A percentile compares a stretch with the other conserved stretches of the same genome.
These are phyloP conservation scores for Carex myosuroides DNA, from an alignment of 176 grass and related monocot genomes.

Conservation along the genomic window DNA sequence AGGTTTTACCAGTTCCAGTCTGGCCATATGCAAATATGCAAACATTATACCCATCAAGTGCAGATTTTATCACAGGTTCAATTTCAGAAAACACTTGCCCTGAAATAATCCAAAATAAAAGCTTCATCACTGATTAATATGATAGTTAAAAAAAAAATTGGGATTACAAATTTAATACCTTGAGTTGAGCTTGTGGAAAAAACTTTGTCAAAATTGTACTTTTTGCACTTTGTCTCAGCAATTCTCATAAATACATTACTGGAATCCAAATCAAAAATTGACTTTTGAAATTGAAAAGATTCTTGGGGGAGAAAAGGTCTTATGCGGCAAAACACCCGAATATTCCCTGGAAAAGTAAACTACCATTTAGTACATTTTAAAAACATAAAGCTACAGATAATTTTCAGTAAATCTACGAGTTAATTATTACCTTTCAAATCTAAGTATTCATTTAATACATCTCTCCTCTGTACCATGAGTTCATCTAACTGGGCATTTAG, in stretches of 20 bases:
- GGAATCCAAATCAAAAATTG: slow-evolving; percentile 50
- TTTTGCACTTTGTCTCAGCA: slow-evolving; percentile 71
- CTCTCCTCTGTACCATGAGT: slow-evolving; percentile 54
- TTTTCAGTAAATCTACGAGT: slow-evolving; percentile 2
- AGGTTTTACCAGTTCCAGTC: slow-evolving; percentile 96
- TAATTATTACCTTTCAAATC: slow-evolving; percentile 85
- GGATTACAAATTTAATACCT: slow-evolving; percentile 52
- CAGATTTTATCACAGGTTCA: slow-evolving; percentile 89
- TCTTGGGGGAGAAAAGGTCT: slow-evolving; percentile 61
- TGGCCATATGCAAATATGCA: slow-evolving; percentile 98
- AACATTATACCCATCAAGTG: slow-evolving; percentile 89
- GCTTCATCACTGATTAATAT: slow-evolving; percentile 20
- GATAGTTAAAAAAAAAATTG: background rate
- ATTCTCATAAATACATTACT: slow-evolving; percentile 59
- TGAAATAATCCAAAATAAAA: slow-evolving; percentile 29
- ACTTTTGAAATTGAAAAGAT: slow-evolving; percentile 26
- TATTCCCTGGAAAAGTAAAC: slow-evolving; percentile 57
- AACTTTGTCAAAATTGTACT: slow-evolving; percentile 98
- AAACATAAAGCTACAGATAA: background rate
- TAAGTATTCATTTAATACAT: slow-evolving; percentile 71
- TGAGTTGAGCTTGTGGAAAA: slow-evolving; percentile 65
- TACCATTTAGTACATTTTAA: background rate
- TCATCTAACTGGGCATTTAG: slow-evolving; percentile 48
- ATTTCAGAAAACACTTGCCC: slow-evolving; percentile 88
- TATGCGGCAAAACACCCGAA: slow-evolving; percentile 84